Evolutionary conservation across 371 early-diverging fungal genomes (phyloP), one percentile per base, ranked within the genome.

Genomic region (Paraphysoderma sedebokerense): DNA sequence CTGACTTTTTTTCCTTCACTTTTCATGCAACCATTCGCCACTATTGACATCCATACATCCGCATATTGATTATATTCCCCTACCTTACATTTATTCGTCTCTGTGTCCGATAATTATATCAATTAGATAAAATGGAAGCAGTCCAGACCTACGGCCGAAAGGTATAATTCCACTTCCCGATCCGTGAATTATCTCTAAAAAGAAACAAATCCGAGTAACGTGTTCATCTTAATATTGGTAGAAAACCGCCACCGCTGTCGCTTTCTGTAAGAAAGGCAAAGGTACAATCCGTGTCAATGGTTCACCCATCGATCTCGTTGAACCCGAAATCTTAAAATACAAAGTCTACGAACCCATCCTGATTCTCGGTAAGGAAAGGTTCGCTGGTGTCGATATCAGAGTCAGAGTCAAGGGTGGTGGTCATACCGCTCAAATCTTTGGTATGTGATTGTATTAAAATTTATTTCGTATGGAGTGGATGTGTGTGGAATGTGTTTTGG

Each of bases 231-330:
- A 48, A 42, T 61, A 61, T 45, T 47, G 48, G 37, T 73, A 95
- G 91, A 98, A 98, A 82, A 98, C 92, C 74, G 98, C 98, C 66
- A 91, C 95, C 56, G 99, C 99, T 59, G 93, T 91, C 55, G 96
- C 98, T 59, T 82, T 86, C 77, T 95, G 93, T 85, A 93, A 90
- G 79, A 84, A 85, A 66, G 92, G 98, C 51, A 79, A 78, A 65
- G 95, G 95, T 65, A 82, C 91, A 60, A 81, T 99, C 71, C 87
- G 86, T 72, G 73, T 99, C 56, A 98, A 99, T 77, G 97, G 98
- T 50, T 85, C 86, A 57, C 99, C 99, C 56, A 67, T 99, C 47
- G 87, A 89, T 54, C 80, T 98, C 55, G 76, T 93, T 49, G 83
- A 92, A 72, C 96, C 98, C 61, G 90, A 87, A 72, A 80, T 97